Base-by-base conservation (phyloP, 345 rosid genomes). In the Populus nigra region DNA sequence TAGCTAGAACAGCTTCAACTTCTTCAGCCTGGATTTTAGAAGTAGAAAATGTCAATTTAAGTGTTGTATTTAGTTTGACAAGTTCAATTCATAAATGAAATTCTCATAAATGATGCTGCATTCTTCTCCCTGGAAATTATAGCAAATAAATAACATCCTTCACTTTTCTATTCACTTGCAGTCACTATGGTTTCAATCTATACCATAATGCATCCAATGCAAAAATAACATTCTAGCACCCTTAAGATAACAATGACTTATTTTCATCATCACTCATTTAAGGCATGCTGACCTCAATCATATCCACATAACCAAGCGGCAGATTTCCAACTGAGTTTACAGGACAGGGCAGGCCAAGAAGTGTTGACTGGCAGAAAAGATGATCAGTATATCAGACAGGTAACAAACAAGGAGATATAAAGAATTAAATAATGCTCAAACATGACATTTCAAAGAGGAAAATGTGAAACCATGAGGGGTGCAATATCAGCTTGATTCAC, bases 401-500 rank as follows among this genome's bases (percentile, higher is more conserved):
- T 20, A 57, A 73, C 73, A 65, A 65, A 9, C 49, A 25, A 70
- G 68, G 43, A 74, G 11, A 73, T 18, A 61, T 72, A 27, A 76
- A 74, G 31, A 16, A 38, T 41, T 75, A 68, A 53, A 55, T 65
- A 25, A 50, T 45, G 39, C 39, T 68, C 20, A 57, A 76, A 53
- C n/a, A 69, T 17, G 53, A 41, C 67, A 57, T 45, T 29, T 22
- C 70, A 36, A 65, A 76, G 65, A 5, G 50, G 50, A 66, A 73
- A 70, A 78, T 80, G 27, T 66, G 77, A 66, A 84, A 95, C 99
- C 99, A 95, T 92, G 50, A 93, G 87, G 16, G 98, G 91, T 82
- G 99, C 92, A 80, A 95, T 92, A 88, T 95, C 98, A 81, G 97
- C 98, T 90, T 95, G 99, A 86, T 93, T 95, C 80, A 95, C 98